Evolutionary conservation across 305 asterid genomes (phyloP).

Genomic region (Fraxinus dipetala): DNA sequence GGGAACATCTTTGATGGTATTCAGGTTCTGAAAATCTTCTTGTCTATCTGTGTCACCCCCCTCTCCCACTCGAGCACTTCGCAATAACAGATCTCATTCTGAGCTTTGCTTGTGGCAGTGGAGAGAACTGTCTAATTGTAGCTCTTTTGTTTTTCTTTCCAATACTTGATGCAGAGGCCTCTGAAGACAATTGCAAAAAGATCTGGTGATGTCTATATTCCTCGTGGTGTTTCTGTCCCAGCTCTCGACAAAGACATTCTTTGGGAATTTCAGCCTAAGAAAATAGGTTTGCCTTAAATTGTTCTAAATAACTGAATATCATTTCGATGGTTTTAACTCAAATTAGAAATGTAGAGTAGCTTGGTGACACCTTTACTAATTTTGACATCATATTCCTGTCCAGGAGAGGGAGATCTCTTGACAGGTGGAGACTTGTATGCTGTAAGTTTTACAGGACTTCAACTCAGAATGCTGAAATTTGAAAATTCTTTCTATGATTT

Average conservation of each 20-base stretch:
- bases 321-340: not conserved
- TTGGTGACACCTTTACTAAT: conserved; percentile 17
- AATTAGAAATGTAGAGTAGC: conserved; percentile 12
- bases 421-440: conserved; percentile 85
- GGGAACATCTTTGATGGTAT: conserved; percentile 94
- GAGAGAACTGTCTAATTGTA: conserved; percentile 18
- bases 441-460: conserved; percentile 47
- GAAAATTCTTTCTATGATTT: not conserved
- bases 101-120: not conserved
- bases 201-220: conserved; percentile 97
- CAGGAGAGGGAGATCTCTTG: conserved; percentile 51
- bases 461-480: conserved; percentile 12
- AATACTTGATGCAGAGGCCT: conserved; percentile 71
- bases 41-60: not conserved
- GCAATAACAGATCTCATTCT: not conserved
- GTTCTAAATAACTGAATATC: conserved; percentile 7
- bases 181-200: conserved; percentile 84
- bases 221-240: conserved; percentile 98
- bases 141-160: conserved; percentile 16
- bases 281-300: conserved; percentile 53
- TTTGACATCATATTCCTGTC: conserved; percentile 25
- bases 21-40: conserved; percentile 51
- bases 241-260: conserved; percentile 92
- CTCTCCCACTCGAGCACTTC: not conserved
- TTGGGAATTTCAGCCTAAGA: conserved; percentile 94